phyloP scores from a whole-genome alignment of 2,329 filamentous ascomycete genomes.

The Sporothrix humicola region DNA sequence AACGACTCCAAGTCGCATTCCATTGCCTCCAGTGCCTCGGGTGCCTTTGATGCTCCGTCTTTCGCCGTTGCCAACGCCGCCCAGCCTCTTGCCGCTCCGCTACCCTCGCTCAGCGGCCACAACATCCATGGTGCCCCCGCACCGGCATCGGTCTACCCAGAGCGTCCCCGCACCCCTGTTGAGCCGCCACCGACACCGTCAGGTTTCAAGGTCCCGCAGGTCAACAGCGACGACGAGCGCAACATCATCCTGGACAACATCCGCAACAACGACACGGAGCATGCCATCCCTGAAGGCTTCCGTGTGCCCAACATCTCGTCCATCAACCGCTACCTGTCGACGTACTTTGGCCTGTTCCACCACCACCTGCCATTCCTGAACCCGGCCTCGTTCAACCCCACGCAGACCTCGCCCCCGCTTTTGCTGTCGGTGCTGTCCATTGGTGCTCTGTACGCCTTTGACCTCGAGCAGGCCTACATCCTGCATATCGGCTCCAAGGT shows the following conservation, averaged over 20 bases:
- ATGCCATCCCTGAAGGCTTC: slow-evolving; percentile 85
- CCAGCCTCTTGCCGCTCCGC: slow-evolving; percentile 64
- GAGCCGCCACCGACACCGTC: slow-evolving; percentile 74
- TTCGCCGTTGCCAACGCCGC: slow-evolving; percentile 64
- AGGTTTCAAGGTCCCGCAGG: slow-evolving; percentile 74
- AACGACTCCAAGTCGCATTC: slow-evolving; percentile 77
- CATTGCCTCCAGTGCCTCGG: slow-evolving; percentile 67
- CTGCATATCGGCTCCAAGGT: slow-evolving; percentile 98
- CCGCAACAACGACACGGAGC: slow-evolving; percentile 77
- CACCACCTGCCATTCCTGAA: slow-evolving; percentile 96
- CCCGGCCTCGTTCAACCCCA: slow-evolving; percentile 85
- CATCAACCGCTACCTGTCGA: slow-evolving; percentile 89
- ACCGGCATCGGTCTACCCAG: slow-evolving; percentile 74
- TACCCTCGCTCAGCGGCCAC: slow-evolving; percentile 72
- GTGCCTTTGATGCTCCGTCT: slow-evolving; percentile 71
- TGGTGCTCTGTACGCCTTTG: slow-evolving; percentile 93
- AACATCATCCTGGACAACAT: slow-evolving; percentile 86
- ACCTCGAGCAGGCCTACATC: slow-evolving; percentile 96
- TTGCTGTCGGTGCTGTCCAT: slow-evolving; percentile 92
- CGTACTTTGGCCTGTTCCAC: slow-evolving; percentile 96
- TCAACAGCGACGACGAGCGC: slow-evolving; percentile 83
- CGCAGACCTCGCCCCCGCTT: slow-evolving; percentile 78
- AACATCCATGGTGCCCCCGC: slow-evolving; percentile 68
- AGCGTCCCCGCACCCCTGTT: slow-evolving; percentile 71
- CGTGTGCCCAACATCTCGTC: slow-evolving; percentile 79